Conservation (phyloP, 1,284 basidiomycete species). For the Sporisorium graminicola region DNA sequence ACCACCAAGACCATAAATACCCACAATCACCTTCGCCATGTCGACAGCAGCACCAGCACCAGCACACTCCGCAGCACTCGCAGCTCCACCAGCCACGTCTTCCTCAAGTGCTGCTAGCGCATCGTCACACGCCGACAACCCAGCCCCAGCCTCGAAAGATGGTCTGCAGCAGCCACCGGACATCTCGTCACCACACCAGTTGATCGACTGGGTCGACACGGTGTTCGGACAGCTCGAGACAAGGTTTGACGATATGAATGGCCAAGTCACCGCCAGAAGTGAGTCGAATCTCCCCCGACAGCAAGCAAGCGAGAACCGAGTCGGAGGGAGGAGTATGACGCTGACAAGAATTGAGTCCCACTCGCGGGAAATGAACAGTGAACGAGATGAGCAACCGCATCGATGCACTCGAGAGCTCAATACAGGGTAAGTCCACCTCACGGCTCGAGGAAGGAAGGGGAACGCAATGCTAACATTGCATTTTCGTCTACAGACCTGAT, state of each 20-base stretch:
- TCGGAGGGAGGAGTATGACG: not conserved
- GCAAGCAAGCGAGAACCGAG: not conserved
- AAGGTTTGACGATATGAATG: slow-evolving; percentile 61
- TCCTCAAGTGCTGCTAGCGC: slow-evolving; percentile 11
- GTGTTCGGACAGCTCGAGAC: slow-evolving; percentile 60
- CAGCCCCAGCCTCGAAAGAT: not conserved
- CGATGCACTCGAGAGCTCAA: slow-evolving; percentile 64
- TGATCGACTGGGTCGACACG: slow-evolving; percentile 68
- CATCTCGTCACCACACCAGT: slow-evolving; percentile 62
- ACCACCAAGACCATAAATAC: not conserved
- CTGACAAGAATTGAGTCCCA: not conserved
- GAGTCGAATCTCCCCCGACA: slow-evolving; percentile 24
- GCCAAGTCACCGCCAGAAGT: slow-evolving; percentile 62
- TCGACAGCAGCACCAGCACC: slow-evolving; percentile 7
- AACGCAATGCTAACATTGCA: not conserved
- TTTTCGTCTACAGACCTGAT: slow-evolving; percentile 28
- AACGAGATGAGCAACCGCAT: slow-evolving; percentile 67
- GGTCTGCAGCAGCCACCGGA: slow-evolving; percentile 23
- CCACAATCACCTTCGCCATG: slow-evolving; percentile 4
- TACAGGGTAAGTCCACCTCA: slow-evolving; percentile 55
- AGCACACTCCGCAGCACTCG: slow-evolving; percentile 5
- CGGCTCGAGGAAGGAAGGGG: not conserved
- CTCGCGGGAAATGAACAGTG: slow-evolving; percentile 52
- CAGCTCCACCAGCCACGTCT: not conserved
- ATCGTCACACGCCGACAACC: slow-evolving; percentile 5